A percentile compares a stretch with the other conserved stretches of the same genome.
These are phyloP conservation scores for Colletotrichum lupini DNA, from an alignment of 2,329 filamentous ascomycete genomes.

Conservation along the genomic window DNA sequence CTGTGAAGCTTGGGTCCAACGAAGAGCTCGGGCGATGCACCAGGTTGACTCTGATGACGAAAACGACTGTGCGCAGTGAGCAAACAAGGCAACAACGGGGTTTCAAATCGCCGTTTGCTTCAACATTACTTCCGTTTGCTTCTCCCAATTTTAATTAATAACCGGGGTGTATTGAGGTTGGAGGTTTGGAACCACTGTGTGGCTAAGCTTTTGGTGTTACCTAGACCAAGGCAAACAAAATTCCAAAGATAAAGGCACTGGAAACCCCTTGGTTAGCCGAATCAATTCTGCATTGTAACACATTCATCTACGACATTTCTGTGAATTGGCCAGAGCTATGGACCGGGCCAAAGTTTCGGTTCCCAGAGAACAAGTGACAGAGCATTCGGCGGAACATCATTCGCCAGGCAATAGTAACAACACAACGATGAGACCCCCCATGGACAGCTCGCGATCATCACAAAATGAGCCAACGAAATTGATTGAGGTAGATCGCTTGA, in stretches of 20 bases:
- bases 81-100: not conserved
- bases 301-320: not conserved
- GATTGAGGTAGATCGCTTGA: not conserved
- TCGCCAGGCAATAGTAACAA: not conserved
- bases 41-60: slow-evolving; percentile 32
- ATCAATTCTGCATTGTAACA: not conserved
- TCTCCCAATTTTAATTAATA: not conserved
- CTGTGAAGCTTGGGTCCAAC: slow-evolving; percentile 52
- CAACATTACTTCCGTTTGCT: not conserved
- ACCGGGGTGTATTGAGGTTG: not conserved
- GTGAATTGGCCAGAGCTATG: not conserved
- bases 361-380: not conserved
- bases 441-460: not conserved
- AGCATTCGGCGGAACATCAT: not conserved
- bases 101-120: not conserved
- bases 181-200: not conserved
- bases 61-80: not conserved
- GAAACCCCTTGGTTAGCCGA: not conserved
- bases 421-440: not conserved
- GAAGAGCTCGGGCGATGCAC: slow-evolving; percentile 48
- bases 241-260: not conserved
- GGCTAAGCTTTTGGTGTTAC: not conserved
- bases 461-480: not conserved
- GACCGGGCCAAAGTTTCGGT: not conserved
- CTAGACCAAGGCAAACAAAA: not conserved